Evolutionary conservation across 2,329 filamentous ascomycete species (phyloP).

Genomic region (Pseudogymnoascus sp.): DNA sequence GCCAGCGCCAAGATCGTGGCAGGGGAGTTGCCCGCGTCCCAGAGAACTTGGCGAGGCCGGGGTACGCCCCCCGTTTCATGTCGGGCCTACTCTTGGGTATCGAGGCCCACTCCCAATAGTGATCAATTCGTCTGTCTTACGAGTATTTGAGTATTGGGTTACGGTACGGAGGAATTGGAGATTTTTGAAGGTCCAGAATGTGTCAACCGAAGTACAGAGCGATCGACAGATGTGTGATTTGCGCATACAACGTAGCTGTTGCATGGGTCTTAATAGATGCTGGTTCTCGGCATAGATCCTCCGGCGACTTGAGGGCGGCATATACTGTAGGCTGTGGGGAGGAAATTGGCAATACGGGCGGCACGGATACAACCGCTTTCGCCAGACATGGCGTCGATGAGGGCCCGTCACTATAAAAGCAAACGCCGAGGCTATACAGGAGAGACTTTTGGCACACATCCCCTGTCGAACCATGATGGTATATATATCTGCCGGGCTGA

Average conservation of each 20-base stretch:
- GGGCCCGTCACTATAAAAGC: background rate
- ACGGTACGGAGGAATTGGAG: background rate
- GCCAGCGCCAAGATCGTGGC: background rate
- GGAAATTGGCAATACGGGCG: background rate
- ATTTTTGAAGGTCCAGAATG: background rate
- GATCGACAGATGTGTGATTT: background rate
- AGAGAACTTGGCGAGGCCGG: background rate
- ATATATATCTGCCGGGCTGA: background rate
- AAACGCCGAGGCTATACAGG: background rate
- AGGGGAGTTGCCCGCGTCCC: background rate
- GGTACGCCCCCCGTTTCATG: background rate
- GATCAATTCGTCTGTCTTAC: background rate
- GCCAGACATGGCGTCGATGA: background rate
- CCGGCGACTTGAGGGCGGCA: background rate
- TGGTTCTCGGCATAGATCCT: background rate
- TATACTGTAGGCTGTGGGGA: background rate
- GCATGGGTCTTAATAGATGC: background rate
- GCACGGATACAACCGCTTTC: background rate
- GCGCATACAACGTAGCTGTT: no score
- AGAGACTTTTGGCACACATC: background rate
- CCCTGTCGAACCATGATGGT: background rate
- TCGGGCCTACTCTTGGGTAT: background rate
- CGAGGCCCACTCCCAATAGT: background rate
- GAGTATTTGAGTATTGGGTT: background rate
- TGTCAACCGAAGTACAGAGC: background rate